phyloP scores from a whole-genome alignment of 805 yeast species.

The Lipomyces chichibuensis region DNA sequence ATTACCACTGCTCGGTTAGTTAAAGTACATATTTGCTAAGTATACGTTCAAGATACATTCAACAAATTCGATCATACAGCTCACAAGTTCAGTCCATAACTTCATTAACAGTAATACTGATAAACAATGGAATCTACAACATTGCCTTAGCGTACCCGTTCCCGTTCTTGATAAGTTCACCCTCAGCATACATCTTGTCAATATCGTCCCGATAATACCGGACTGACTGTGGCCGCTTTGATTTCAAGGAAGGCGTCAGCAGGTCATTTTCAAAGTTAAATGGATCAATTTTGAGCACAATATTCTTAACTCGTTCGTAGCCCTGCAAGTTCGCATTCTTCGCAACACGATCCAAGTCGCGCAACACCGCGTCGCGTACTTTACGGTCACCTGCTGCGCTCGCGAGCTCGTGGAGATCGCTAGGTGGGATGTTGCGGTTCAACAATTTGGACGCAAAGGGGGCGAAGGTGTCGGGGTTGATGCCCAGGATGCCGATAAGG shows the following conservation, averaged over 20 bases:
- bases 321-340: constrained; percentile 54
- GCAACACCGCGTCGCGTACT: constrained; percentile 48
- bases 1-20: too few relatives aligned
- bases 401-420: constrained; percentile 42
- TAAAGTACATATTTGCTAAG: not conserved
- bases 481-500: constrained; percentile 65
- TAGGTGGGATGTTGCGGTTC: constrained; percentile 37
- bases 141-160: not conserved
- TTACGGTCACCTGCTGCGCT: constrained; percentile 43
- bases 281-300: constrained; percentile 59
- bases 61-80: not conserved
- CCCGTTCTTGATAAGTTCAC: constrained; percentile 37
- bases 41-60: not conserved
- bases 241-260: constrained; percentile 67
- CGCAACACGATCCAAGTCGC: constrained; percentile 47
- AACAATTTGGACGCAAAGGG: constrained; percentile 39
- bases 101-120: not conserved
- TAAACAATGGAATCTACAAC: not conserved
- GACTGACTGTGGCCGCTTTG: constrained; percentile 56
- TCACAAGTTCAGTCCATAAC: not conserved
- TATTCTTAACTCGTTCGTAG: constrained; percentile 64
- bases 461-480: constrained; percentile 55
- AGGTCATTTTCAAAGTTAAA: constrained; percentile 61
- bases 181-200: constrained; percentile 54
- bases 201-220: constrained; percentile 50